Evolutionary conservation across 1,284 basidiomycete genomes (phyloP), one percentile per base, ranked within the genome.

Genomic region (Trametes hirsuta): DNA sequence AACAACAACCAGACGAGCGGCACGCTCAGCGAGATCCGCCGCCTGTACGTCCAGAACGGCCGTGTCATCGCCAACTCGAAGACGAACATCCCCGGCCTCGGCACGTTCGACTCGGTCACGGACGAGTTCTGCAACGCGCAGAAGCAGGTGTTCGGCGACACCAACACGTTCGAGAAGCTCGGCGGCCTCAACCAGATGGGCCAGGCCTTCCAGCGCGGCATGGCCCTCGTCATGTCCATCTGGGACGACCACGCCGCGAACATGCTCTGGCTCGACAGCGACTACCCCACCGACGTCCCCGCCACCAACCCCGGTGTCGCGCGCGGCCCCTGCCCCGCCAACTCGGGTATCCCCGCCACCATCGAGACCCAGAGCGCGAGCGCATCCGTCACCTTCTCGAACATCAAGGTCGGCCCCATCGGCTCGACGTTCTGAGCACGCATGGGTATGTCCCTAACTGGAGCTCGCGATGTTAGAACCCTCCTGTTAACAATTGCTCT

Each of bases 181-280:
- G 83, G 83, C 58, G 82, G 80, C 40, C 69, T 83, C 54, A 65
- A 64, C 39, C 67, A 69, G 45, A 81, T 85, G 76, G 77, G 80
- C 63, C 68, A 72, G 55, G 73, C 80, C 18, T 71, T 84, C 68
- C 68, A 72, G 35, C 63, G 70, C 40, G 84, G 84, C 58, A 81
- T 85, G 78, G 82, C 84, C 14, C 73, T 86, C 45, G 81, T 80
- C 52, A 68, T 86, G 69, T 77, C 74, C 66, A 67, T 86, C 64
- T 84, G 82, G 76, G 74, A 77, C 68, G 76, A 79, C 71, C 68
- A 77, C 55, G 70, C 69, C 40, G 76, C 69, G 52, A 66, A 70
- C 66, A 76, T 78, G 75, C 72, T 76, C 63, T 78, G 77, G 76
- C 75, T 78, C 67, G 76, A 77, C 69, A 67, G 66, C 63, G 65